Percentiles rank a stretch among this genome's conserved stretches.
Evolutionary conservation across 306 rosid species (phyloP).

Genomic region (Prunus dulcis): DNA sequence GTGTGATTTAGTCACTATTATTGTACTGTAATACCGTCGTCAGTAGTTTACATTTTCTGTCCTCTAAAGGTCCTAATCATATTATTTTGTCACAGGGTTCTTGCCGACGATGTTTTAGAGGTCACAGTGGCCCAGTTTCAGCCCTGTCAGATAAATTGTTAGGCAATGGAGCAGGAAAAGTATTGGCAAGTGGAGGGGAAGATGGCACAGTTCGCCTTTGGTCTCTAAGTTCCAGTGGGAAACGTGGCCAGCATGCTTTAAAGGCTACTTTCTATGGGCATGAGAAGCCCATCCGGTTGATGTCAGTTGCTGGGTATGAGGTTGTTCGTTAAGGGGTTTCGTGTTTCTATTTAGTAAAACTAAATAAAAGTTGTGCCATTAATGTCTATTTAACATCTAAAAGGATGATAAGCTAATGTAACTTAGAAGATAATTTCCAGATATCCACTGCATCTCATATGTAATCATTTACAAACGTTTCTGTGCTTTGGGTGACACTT

Average conservation of each 20-base stretch:
- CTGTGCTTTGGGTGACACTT: neutral
- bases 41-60: neutral
- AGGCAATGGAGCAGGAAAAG: constrained; percentile 59
- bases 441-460: neutral
- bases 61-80: constrained; percentile 12
- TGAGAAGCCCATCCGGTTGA: constrained; percentile 58
- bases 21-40: neutral
- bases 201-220: constrained; percentile 88
- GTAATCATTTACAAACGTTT: neutral
- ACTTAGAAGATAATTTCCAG: neutral
- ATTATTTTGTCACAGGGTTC: constrained; percentile 43
- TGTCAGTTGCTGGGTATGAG: constrained; percentile 81
- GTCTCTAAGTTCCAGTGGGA: constrained; percentile 68
- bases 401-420: neutral
- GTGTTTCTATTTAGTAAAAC: neutral
- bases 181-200: constrained; percentile 96
- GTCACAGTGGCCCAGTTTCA: constrained; percentile 82
- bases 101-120: constrained; percentile 61
- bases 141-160: constrained; percentile 66
- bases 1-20: neutral
- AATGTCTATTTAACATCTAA: neutral
- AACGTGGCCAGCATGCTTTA: constrained; percentile 58
- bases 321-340: neutral
- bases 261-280: constrained; percentile 85
- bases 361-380: neutral